Evolutionary conservation across 441 rosid genomes (phyloP), one percentile per base, ranked within the genome.

Genomic region (Gossypium schwendimanii): DNA sequence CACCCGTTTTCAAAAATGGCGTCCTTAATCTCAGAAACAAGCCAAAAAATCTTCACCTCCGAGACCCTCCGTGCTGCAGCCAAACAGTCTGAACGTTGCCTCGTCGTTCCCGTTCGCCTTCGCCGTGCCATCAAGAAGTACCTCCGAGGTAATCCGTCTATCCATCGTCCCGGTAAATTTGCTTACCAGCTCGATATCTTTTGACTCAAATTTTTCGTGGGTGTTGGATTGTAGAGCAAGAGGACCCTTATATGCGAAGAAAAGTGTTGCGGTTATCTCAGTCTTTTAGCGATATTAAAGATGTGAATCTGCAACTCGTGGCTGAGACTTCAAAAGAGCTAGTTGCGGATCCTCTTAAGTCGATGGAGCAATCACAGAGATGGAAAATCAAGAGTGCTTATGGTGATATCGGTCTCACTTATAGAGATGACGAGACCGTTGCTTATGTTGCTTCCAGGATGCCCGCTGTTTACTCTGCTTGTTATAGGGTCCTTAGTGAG

Each of bases 401-500:
- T 33, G 98, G 99, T 4, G 97, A 92, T 49, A 88, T 91, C 21
- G 98, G 98, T 8, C 80, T 94, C 24, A 69, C 75, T 73, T 94
- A 91, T 76, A 80, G 81, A 33, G 96, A 92, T 31, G 94, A 89
- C 11, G 91, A 94, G 85, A 88, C 97, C 8, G 81, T 84, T 6
- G 99, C 99, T 69, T 94, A 94, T 72, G 83, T 89, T 20, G 99
- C 98, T 74, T 89, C 98, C 24, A 89, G 98, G 58, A 94, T 94
- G 99, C 99, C 98, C 4, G 94, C 96, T 1, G 94, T 93, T 12
- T 91, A 84, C 86, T 92, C 98, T 50, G 93, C 94, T 64, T 91
- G 93, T 33, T 81, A 77, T 58, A 87, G 98, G 80, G 88, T 92
- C 61, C 91, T 91, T 60, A 79, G 73, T 14, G 98, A 94, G 89